These are phyloP conservation scores for Aschersonia sp. DNA, from an alignment of 2,329 filamentous ascomycete genomes.

Conservation along the genomic window DNA sequence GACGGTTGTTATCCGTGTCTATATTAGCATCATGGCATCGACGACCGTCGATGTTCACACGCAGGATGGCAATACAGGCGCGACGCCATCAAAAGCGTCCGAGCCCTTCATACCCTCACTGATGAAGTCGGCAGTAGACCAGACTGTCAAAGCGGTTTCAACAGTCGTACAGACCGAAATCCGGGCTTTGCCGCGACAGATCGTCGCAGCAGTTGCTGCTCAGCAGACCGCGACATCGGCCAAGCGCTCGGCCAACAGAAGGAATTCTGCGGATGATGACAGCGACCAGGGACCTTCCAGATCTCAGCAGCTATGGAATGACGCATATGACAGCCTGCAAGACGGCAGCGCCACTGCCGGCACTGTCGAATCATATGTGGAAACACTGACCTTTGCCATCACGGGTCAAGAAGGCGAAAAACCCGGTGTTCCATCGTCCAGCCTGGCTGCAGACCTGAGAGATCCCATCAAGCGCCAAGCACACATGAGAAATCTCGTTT, in stretches of 20 bases:
- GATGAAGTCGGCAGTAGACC: conserved; percentile 5
- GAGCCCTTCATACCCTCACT: conserved; percentile 3
- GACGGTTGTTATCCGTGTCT: too few relatives aligned
- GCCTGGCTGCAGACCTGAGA: conserved; percentile 2
- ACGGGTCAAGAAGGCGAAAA: conserved; percentile 2
- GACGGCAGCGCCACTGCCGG: conserved; percentile 2
- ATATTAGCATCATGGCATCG: background rate
- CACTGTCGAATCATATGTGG: conserved; percentile 4
- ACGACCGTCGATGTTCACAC: background rate
- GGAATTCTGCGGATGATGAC: conserved; percentile 1
- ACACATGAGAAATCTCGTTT: conserved; percentile 5
- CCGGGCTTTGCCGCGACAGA: conserved; percentile 4
- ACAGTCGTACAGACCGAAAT: conserved; percentile 4
- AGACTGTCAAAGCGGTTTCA: conserved; percentile 4
- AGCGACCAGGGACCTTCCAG: conserved; percentile 1
- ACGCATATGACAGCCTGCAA: conserved; percentile 5
- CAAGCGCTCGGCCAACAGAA: background rate
- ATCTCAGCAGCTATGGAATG: conserved; percentile 5
- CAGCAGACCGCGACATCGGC: background rate
- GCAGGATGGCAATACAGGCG: conserved; percentile 1
- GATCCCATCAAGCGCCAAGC: conserved; percentile 5
- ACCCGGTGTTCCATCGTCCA: background rate
- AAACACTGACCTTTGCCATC: conserved; percentile 4
- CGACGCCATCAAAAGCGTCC: background rate
- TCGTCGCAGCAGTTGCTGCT: conserved; percentile 3